phyloP scores from a whole-genome alignment of 352 stramenopile species.

The Peronospora destructor region DNA sequence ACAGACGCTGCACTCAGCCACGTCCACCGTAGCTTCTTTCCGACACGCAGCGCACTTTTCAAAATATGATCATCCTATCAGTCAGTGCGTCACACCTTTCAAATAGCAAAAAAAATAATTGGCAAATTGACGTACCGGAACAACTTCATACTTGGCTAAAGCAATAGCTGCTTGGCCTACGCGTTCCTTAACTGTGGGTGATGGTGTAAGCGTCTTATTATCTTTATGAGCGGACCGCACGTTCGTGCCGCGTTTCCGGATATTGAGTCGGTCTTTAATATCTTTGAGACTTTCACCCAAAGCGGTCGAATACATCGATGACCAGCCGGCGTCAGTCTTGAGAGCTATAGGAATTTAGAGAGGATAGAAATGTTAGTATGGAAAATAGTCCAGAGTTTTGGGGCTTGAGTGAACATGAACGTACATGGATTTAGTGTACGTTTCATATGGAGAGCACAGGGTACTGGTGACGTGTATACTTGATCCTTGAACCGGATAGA shows the following conservation, averaged over 20 bases:
- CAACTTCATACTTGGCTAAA: slow-evolving; percentile 17
- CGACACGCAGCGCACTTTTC: slow-evolving; percentile 43
- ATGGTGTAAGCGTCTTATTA: slow-evolving; percentile 32
- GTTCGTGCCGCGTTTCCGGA: slow-evolving; percentile 60
- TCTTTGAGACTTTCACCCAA: slow-evolving; percentile 72
- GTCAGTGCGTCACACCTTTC: not conserved
- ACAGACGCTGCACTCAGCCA: slow-evolving; percentile 47
- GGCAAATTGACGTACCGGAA: slow-evolving; percentile 19
- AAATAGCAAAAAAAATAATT: not conserved
- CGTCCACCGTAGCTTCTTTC: slow-evolving; percentile 40
- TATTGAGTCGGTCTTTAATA: slow-evolving; percentile 69
- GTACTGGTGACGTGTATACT: slow-evolving; percentile 66
- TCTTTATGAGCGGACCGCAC: slow-evolving; percentile 50
- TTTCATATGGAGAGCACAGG: slow-evolving; percentile 76
- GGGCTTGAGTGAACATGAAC: slow-evolving; percentile 6
- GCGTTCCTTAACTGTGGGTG: slow-evolving; percentile 22
- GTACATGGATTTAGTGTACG: slow-evolving; percentile 68
- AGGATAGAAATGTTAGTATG: not conserved
- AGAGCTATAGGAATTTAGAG: slow-evolving; percentile 26
- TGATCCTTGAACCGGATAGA: slow-evolving; percentile 74
- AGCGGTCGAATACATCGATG: slow-evolving; percentile 63
- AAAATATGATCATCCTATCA: not conserved
- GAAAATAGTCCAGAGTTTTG: not conserved
- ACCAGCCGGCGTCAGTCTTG: slow-evolving; percentile 76
- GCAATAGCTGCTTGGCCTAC: slow-evolving; percentile 1